These are phyloP conservation scores for Ceratonia siliqua DNA, from an alignment of 306 rosid genomes.

Conservation along the genomic window DNA sequence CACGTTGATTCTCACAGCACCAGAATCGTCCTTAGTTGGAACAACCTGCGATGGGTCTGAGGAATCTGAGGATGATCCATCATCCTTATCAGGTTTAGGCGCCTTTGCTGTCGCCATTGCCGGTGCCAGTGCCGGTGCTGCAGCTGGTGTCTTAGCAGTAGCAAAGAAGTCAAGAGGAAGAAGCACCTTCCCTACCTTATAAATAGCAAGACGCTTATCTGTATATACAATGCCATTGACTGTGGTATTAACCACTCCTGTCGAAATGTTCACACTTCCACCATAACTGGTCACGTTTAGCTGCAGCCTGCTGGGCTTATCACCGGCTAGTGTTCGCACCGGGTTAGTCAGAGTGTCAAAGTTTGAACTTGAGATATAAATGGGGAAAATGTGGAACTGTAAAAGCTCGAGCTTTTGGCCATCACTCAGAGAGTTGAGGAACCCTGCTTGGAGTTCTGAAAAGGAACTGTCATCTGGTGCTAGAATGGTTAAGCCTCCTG, in stretches of 20 bases:
- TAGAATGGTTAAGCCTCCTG: conserved; percentile 55
- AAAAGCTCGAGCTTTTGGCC: conserved; percentile 58
- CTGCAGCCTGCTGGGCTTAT: conserved; percentile 48
- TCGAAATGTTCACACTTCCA: conserved; percentile 58
- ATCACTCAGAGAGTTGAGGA: conserved; percentile 57
- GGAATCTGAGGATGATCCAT: conserved; percentile 15
- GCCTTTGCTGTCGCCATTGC: conserved; percentile 32
- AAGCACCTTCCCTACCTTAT: conserved; percentile 61
- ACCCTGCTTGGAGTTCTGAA: conserved; percentile 60
- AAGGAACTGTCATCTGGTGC: conserved; percentile 61
- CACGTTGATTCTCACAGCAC: background rate
- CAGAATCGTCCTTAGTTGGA: conserved; percentile 9
- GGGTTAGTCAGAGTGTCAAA: conserved; percentile 73
- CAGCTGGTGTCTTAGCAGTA: conserved; percentile 48
- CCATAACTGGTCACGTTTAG: conserved; percentile 62
- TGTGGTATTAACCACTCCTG: conserved; percentile 66
- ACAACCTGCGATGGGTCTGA: conserved; percentile 24
- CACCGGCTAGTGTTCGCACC: conserved; percentile 66
- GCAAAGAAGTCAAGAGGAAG: conserved; percentile 54
- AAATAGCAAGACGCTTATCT: conserved; percentile 63
- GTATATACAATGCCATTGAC: conserved; percentile 58
- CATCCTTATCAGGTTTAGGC: conserved; percentile 46
- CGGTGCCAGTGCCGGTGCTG: conserved; percentile 38
- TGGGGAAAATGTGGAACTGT: conserved; percentile 60
- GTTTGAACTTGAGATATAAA: conserved; percentile 51